phyloP scores from a whole-genome alignment of 1,284 basidiomycete genomes.

The Apiotrichum sp. region DNA sequence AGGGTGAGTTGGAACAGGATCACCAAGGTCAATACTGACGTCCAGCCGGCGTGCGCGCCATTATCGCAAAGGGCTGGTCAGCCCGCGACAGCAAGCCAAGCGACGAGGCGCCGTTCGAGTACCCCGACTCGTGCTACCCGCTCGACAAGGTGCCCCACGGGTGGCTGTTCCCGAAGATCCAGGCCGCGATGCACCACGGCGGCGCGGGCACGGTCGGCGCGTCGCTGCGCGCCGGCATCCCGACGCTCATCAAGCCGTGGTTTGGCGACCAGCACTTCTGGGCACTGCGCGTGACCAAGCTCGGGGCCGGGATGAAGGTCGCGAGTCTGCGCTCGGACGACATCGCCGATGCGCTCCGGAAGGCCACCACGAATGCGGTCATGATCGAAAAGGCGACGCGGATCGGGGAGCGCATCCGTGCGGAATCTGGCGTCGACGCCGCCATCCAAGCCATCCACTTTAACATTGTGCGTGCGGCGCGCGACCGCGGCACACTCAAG shows the following conservation, averaged over 20 bases:
- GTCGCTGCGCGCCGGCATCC: slow-evolving; percentile 62
- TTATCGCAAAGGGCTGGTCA: slow-evolving; percentile 73
- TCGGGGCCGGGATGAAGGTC: slow-evolving; percentile 56
- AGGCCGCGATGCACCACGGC: slow-evolving; percentile 60
- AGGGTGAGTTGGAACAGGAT: slow-evolving; percentile 47
- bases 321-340: slow-evolving; percentile 53
- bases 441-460: slow-evolving; percentile 34
- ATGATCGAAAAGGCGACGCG: slow-evolving; percentile 62
- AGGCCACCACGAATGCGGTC: slow-evolving; percentile 54
- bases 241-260: slow-evolving; percentile 68
- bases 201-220: slow-evolving; percentile 69
- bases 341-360: slow-evolving; percentile 53
- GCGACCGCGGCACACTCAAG: slow-evolving; percentile 14
- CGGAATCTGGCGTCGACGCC: slow-evolving; percentile 48
- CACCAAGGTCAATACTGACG: slow-evolving; percentile 3
- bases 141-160: slow-evolving; percentile 70
- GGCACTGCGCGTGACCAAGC: slow-evolving; percentile 59
- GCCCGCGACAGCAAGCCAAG: slow-evolving; percentile 49
- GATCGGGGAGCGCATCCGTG: slow-evolving; percentile 58
- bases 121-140: slow-evolving; percentile 41
- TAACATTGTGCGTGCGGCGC: slow-evolving; percentile 34
- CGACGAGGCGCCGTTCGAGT: slow-evolving; percentile 47
- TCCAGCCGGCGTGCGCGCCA: slow-evolving; percentile 59
- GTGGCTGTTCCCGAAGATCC: slow-evolving; percentile 65
- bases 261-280: slow-evolving; percentile 68